Conservation (phyloP, 2,329 filamentous ascomycete species). For the Colletotrichum cereale region DNA sequence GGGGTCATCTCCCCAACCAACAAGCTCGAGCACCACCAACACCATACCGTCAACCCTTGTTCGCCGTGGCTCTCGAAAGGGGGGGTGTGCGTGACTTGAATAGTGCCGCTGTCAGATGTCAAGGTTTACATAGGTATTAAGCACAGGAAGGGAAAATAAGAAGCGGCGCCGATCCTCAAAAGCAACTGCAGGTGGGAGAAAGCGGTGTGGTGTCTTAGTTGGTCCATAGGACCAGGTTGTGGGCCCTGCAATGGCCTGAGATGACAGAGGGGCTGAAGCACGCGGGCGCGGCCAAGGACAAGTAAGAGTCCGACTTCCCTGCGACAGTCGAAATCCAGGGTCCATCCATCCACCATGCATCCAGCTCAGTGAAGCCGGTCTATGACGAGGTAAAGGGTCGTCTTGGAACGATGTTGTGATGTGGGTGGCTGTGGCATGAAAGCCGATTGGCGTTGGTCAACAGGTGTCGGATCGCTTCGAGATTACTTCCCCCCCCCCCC, state of each 20-base stretch:
- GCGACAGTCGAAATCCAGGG: conserved; percentile 9
- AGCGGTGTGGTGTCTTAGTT: conserved; percentile 30
- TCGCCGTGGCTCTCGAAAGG: conserved; percentile 19
- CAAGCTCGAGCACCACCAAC: not conserved
- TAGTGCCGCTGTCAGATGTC: conserved; percentile 40
- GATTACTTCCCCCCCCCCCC: not conserved
- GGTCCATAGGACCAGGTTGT: not conserved
- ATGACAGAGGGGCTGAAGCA: not conserved
- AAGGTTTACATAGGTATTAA: conserved; percentile 5
- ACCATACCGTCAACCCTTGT: conserved; percentile 9
- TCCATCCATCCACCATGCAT: conserved; percentile 24
- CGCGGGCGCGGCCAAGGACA: not conserved
- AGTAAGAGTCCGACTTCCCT: not conserved
- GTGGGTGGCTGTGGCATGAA: conserved; percentile 22
- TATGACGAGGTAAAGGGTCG: conserved; percentile 13
- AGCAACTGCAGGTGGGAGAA: not conserved
- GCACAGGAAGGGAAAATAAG: not conserved
- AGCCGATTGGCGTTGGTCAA: conserved; percentile 30
- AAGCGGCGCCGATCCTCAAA: not conserved
- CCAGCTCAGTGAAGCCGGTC: conserved; percentile 14
- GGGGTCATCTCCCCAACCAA: not conserved
- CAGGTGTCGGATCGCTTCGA: conserved; percentile 11
- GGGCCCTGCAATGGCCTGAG: not conserved
- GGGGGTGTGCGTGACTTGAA: conserved; percentile 27
- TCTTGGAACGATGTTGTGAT: conserved; percentile 24